Percentiles rank a stretch among this genome's conserved stretches.
These are phyloP conservation scores for Diaporthe humulicola DNA, from an alignment of 2,329 filamentous ascomycete genomes.

Conservation along the genomic window DNA sequence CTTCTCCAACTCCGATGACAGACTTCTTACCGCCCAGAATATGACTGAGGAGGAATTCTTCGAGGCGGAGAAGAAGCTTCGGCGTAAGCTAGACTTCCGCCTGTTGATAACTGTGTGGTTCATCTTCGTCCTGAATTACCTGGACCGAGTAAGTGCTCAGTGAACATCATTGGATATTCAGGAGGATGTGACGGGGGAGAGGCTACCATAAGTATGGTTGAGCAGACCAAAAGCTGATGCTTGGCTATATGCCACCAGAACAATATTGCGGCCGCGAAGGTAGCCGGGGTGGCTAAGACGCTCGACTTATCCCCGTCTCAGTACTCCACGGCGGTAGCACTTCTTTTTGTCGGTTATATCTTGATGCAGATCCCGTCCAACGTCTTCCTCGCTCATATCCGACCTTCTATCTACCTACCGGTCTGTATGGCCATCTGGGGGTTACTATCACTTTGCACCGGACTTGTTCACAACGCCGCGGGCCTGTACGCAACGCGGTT, in stretches of 20 bases:
- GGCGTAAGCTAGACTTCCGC: conserved; percentile 33
- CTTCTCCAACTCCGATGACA: not conserved
- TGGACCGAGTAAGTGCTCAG: conserved; percentile 31
- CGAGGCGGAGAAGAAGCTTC: not conserved
- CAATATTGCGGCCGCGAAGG: conserved; percentile 41
- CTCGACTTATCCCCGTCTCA: conserved; percentile 15
- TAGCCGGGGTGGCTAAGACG: conserved; percentile 34
- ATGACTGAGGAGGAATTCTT: not conserved
- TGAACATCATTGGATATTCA: not conserved
- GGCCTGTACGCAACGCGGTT: not conserved
- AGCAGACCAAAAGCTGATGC: not conserved
- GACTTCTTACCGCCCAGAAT: not conserved
- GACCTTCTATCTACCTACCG: not conserved
- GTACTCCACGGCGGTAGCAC: conserved; percentile 35
- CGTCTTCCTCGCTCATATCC: conserved; percentile 37
- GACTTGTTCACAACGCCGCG: not conserved
- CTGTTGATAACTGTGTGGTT: conserved; percentile 39
- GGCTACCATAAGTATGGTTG: not conserved
- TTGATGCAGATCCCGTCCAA: conserved; percentile 42
- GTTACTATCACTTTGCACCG: not conserved
- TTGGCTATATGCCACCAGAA: conserved; percentile 34
- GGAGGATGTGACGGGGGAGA: no score
- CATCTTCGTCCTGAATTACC: conserved; percentile 39
- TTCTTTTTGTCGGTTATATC: conserved; percentile 32
- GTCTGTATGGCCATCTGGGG: conserved; percentile 12